A percentile compares a stretch with the other conserved stretches of the same genome.
Evolutionary conservation across 768 basidiomycete genomes (phyloP).

Genomic region (Dictyophora rubrovolvata): DNA sequence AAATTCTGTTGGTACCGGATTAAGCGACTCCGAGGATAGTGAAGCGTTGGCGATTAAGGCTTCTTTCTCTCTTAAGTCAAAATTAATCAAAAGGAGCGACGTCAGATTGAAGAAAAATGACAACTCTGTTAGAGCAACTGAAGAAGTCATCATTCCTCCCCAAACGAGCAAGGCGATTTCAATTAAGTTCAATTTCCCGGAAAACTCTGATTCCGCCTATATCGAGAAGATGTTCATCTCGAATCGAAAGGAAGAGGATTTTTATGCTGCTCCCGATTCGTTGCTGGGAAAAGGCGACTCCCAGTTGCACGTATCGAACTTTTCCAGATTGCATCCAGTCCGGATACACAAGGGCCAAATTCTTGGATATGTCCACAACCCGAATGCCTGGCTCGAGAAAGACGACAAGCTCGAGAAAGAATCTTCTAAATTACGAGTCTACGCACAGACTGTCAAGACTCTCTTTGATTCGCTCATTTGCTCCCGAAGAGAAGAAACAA

Average conservation of each 20-base stretch:
- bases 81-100: too few species aligned
- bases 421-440: too few species aligned
- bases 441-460: too few species aligned
- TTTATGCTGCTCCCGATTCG: conserved; percentile 1
- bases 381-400: too few species aligned
- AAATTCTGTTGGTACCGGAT: background rate
- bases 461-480: too few species aligned
- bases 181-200: background rate
- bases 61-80: too few species aligned
- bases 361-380: background rate
- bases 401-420: too few species aligned
- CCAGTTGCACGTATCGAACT: background rate
- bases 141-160: background rate
- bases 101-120: background rate
- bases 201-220: background rate
- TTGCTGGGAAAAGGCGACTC: background rate
- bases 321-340: background rate
- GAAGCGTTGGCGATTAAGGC: background rate
- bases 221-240: conserved; percentile 1
- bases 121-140: background rate
- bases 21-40: background rate
- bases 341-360: background rate
- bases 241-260: too few species aligned
- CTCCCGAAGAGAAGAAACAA: too few species aligned
- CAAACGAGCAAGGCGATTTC: background rate